phyloP scores from a whole-genome alignment of 768 basidiomycete genomes.

The Boletus reticulatus region DNA sequence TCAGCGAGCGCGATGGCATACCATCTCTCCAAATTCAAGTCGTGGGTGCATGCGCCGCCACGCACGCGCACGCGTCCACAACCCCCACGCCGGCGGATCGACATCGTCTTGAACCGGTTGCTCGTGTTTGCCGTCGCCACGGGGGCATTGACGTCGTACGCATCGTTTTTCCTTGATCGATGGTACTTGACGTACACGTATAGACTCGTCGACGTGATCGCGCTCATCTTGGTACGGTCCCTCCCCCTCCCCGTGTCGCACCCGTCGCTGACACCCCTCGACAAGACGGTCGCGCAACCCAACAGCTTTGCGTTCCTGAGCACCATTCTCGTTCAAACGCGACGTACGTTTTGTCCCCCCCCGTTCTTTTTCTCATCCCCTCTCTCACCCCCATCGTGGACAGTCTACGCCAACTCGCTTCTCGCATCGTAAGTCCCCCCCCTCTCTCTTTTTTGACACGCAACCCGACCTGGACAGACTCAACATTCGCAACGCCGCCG shows the following conservation, averaged over 20 bases:
- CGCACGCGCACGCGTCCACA: background rate
- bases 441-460: background rate
- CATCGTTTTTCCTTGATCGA: background rate
- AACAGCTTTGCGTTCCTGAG: slow-evolving; percentile 18
- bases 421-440: slow-evolving; percentile 23
- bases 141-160: slow-evolving; percentile 25
- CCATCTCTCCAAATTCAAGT: slow-evolving; percentile 17
- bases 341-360: slow-evolving; percentile 16
- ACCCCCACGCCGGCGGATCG: slow-evolving; percentile 9
- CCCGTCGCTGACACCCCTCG: background rate
- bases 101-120: slow-evolving; percentile 22
- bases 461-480: slow-evolving; percentile 5
- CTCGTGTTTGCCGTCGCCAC: slow-evolving; percentile 26
- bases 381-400: background rate
- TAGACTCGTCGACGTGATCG: slow-evolving; percentile 26
- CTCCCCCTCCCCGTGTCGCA: background rate
- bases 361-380: background rate
- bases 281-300: slow-evolving; percentile 22
- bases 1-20: slow-evolving; percentile 21
- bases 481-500: slow-evolving; percentile 25
- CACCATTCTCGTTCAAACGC: slow-evolving; percentile 23
- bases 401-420: slow-evolving; percentile 32
- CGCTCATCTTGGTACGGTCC: slow-evolving; percentile 22
- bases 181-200: background rate
- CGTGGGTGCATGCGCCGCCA: background rate